Evolutionary conservation across 495 filamentous ascomycete genomes (phyloP).

Genomic region (Amorphotheca resinae): DNA sequence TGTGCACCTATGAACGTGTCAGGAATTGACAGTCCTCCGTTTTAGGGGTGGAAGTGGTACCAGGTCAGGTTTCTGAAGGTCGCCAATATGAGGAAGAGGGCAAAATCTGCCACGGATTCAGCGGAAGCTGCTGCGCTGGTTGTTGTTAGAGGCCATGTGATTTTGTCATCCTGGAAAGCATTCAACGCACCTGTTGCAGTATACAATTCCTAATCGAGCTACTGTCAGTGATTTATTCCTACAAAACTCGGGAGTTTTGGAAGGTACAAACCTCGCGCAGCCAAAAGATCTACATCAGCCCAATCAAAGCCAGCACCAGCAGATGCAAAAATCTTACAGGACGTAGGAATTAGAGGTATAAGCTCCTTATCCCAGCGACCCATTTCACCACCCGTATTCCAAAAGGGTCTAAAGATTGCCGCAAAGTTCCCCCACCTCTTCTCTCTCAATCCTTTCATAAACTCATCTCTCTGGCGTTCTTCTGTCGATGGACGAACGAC

Average conservation of each 20-base stretch:
- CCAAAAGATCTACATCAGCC: slow-evolving; percentile 58
- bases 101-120: slow-evolving; percentile 45
- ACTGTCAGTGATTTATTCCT: too few species aligned
- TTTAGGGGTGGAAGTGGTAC: slow-evolving; percentile 4
- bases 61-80: slow-evolving; percentile 44
- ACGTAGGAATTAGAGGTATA: slow-evolving; percentile 48
- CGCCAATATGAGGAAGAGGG: slow-evolving; percentile 42
- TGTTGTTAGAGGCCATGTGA: slow-evolving; percentile 1
- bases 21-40: background rate
- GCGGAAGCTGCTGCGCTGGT: slow-evolving; percentile 41
- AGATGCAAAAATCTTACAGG: slow-evolving; percentile 56
- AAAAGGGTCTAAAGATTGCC: slow-evolving; percentile 65
- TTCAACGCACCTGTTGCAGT: slow-evolving; percentile 17
- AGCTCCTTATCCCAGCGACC: slow-evolving; percentile 62
- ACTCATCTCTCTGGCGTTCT: slow-evolving; percentile 42
- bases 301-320: slow-evolving; percentile 70
- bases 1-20: slow-evolving; percentile 23
- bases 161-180: background rate
- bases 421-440: slow-evolving; percentile 57
- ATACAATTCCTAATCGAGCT: slow-evolving; percentile 11
- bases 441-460: slow-evolving; percentile 50
- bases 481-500: slow-evolving; percentile 39
- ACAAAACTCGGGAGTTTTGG: too few species aligned
- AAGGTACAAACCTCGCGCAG: slow-evolving; percentile 43
- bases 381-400: slow-evolving; percentile 72